Percentiles rank a stretch among this genome's conserved stretches.
Evolutionary conservation across 148 eudicot genomes (phyloP).

Genomic region (Simmondsia chinensis): DNA sequence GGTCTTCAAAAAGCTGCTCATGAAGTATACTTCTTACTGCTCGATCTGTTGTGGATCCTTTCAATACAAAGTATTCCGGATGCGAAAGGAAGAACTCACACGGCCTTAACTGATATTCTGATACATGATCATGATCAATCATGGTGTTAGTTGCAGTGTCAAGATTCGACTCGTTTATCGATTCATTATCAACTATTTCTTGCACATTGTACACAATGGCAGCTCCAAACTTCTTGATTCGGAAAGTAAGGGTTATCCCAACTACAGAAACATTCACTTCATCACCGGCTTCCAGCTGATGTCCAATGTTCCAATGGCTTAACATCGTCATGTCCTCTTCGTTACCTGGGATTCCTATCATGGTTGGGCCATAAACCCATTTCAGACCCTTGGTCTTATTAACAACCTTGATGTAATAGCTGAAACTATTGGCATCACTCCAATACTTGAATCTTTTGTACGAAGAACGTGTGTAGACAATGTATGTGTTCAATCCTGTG

Average conservation of each 20-base stretch:
- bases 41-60: no score
- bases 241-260: background rate
- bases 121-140: no score
- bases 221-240: background rate
- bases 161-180: no score
- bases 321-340: background rate
- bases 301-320: constrained; percentile 1
- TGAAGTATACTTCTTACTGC: no score
- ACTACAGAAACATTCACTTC: background rate
- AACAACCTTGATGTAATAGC: background rate
- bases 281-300: constrained; percentile 2
- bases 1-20: no score
- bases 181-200: no score
- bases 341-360: background rate
- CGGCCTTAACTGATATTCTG: no score
- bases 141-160: no score
- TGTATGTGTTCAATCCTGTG: background rate
- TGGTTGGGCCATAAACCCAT: background rate
- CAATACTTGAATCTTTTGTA: no score
- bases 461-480: background rate
- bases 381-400: background rate
- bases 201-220: background rate
- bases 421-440: no score
- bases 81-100: no score
- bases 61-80: no score